Conservation (phyloP, 2,329 filamentous ascomycete genomes). For the Xylaria sp. region DNA sequence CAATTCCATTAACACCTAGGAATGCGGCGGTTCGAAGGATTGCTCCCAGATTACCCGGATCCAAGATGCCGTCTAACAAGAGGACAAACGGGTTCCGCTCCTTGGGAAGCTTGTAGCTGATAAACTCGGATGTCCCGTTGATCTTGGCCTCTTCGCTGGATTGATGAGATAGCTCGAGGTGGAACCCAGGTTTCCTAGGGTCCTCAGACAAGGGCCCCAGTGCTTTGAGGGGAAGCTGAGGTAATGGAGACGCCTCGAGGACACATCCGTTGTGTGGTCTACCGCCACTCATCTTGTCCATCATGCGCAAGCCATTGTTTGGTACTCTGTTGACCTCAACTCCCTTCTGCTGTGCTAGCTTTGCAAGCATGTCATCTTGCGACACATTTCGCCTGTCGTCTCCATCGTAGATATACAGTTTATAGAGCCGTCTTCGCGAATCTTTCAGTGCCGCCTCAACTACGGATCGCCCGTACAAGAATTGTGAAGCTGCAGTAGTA, state of each 20-base stretch:
- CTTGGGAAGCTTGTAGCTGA: slow-evolving; percentile 50
- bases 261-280: slow-evolving; percentile 91
- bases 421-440: slow-evolving; percentile 78
- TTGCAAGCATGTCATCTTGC: slow-evolving; percentile 56
- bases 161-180: slow-evolving; percentile 71
- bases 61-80: slow-evolving; percentile 78
- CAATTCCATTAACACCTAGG: slow-evolving; percentile 86
- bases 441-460: slow-evolving; percentile 80
- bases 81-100: slow-evolving; percentile 75
- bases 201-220: slow-evolving; percentile 62
- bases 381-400: slow-evolving; percentile 62
- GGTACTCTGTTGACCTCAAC: slow-evolving; percentile 68
- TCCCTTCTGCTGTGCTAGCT: slow-evolving; percentile 58
- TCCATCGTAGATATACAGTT: slow-evolving; percentile 78
- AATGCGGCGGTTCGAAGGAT: slow-evolving; percentile 91
- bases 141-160: slow-evolving; percentile 77
- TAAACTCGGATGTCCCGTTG: slow-evolving; percentile 73
- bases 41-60: slow-evolving; percentile 89
- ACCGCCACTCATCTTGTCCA: slow-evolving; percentile 85
- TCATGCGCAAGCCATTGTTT: slow-evolving; percentile 69
- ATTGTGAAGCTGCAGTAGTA: slow-evolving; percentile 88
- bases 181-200: slow-evolving; percentile 61
- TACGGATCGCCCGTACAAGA: slow-evolving; percentile 85
- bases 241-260: slow-evolving; percentile 86
- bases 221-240: slow-evolving; percentile 72